Evolutionary conservation across 805 yeast genomes (phyloP), one percentile per base, ranked within the genome.

Genomic region (Pichia insulana): DNA sequence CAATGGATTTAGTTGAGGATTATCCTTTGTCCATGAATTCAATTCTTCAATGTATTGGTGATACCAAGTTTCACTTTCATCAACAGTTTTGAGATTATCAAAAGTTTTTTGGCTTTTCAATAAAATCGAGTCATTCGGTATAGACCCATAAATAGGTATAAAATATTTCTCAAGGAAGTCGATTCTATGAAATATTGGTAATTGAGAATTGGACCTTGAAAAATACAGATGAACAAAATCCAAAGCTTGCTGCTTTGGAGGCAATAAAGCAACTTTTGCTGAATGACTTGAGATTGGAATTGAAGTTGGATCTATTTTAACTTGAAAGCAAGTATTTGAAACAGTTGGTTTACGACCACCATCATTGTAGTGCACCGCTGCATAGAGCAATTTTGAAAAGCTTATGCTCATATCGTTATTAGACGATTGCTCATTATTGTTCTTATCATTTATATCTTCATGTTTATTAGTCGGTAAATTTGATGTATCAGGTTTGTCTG

Each of bases 131-230:
- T 22, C 25, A 22, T 66, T 52, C 12, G 80, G 74, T 45, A 83
- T 64, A 4, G 69, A 61, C 0, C 97, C 96, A 57, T 88, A 88
- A 1, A 88, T 69, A 0, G 96, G 96, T 50, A 76, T 74, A 56
- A 83, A 88, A 54, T 77, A 78, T 22, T 68, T 65, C 37, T 65
- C 65, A 34, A 89, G 59, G 53, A 87, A 88, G 50, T 73, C 75
- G 52, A 86, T 95, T 26, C 96, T 70, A 57, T 89, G 96, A 37
- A 88, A 62, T 4, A 89, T 70, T 0, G 97, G 96, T 22, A 85
- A 59, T 58, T 87, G 96, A 2, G 94, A 69, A 56, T 89, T 88
- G 13, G 89, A 75, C 52, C 83, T 88, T 17, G 83, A 76, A 55
- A 89, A 89, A 57, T 73, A 87, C 2, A 75, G 67, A 30, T 76